phyloP scores from a whole-genome alignment of 495 filamentous ascomycete genomes.

The Aspergillus nidulans region DNA sequence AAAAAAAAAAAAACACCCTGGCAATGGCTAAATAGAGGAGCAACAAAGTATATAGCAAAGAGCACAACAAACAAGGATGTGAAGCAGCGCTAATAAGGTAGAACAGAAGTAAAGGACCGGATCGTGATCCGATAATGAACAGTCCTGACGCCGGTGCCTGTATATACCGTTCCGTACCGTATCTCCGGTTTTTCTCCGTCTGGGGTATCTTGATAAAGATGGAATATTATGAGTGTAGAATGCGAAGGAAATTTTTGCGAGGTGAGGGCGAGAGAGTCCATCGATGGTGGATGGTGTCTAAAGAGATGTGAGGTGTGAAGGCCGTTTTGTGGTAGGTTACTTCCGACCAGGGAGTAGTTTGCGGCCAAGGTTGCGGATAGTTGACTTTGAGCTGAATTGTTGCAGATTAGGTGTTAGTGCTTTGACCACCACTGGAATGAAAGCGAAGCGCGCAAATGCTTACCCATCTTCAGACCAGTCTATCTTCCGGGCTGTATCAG shows the following conservation, averaged over 20 bases:
- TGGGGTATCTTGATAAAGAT: slow-evolving; percentile 7
- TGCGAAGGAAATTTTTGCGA: background rate
- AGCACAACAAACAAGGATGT: background rate
- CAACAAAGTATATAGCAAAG: background rate
- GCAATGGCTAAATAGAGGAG: background rate
- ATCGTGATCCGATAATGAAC: slow-evolving; percentile 3
- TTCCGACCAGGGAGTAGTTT: slow-evolving; percentile 32
- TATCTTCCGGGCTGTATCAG: slow-evolving; percentile 23
- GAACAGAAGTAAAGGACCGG: background rate
- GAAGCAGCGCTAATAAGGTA: background rate
- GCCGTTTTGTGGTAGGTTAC: background rate
- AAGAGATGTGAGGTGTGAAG: background rate
- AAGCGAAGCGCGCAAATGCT: background rate
- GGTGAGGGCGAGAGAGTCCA: background rate
- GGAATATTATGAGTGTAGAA: background rate
- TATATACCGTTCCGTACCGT: slow-evolving; percentile 6
- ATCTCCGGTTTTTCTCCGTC: background rate
- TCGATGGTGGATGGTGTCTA: background rate
- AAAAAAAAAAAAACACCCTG: background rate
- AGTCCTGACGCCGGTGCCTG: slow-evolving; percentile 2
- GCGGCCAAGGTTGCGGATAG: slow-evolving; percentile 40
- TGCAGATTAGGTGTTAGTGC: background rate
- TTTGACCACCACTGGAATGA: background rate
- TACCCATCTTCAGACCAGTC: slow-evolving; percentile 39
- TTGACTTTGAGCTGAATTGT: slow-evolving; percentile 29